A percentile compares a stretch with the other conserved stretches of the same genome.
Evolutionary conservation across 208 protist species (phyloP).

Genomic region (Trypanosoma caninum): DNA sequence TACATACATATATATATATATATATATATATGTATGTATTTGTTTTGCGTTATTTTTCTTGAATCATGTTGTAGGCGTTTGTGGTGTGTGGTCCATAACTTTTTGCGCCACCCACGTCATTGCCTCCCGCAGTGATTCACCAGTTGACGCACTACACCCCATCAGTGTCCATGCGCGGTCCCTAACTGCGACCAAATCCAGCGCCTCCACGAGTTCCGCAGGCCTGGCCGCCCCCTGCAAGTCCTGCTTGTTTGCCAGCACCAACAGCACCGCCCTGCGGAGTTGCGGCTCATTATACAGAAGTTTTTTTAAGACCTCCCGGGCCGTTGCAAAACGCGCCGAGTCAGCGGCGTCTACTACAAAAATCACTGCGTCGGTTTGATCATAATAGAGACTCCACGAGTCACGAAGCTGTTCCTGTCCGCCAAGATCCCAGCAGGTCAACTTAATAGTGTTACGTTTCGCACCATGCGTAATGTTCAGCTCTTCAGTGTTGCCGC

Average conservation of each 20-base stretch:
- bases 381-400: slow-evolving; percentile 97
- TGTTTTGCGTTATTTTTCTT: background rate
- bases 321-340: slow-evolving; percentile 61
- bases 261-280: slow-evolving; percentile 77
- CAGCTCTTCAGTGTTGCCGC: slow-evolving; percentile 96
- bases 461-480: slow-evolving; percentile 95
- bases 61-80: background rate
- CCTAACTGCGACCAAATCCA: slow-evolving; percentile 87
- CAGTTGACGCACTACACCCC: slow-evolving; percentile 90
- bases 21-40: slow-evolving; percentile 7
- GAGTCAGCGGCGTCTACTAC: slow-evolving; percentile 91
- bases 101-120: slow-evolving; percentile 92
- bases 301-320: slow-evolving; percentile 83
- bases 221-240: slow-evolving; percentile 73
- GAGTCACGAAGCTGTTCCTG: slow-evolving; percentile 90
- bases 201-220: slow-evolving; percentile 77
- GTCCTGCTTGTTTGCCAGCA: slow-evolving; percentile 97
- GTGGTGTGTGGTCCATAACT: slow-evolving; percentile 17
- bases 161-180: slow-evolving; percentile 94
- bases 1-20: slow-evolving; percentile 5
- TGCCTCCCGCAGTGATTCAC: slow-evolving; percentile 87
- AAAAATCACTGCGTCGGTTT: slow-evolving; percentile 93
- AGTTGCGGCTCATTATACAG: slow-evolving; percentile 84
- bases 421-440: slow-evolving; percentile 97
- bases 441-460: slow-evolving; percentile 84